Conservation (phyloP, 345 rosid genomes). For the Brassica carinata region DNA sequence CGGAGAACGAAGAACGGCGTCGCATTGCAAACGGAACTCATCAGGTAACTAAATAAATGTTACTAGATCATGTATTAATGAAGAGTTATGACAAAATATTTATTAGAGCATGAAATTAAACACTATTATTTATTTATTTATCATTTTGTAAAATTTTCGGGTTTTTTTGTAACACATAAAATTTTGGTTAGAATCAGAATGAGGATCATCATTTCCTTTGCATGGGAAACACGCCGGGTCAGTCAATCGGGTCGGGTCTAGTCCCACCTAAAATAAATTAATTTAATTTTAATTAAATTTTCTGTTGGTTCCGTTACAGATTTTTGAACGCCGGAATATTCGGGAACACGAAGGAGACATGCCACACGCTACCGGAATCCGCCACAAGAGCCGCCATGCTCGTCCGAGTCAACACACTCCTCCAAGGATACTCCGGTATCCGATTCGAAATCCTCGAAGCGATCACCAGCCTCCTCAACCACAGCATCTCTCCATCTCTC, state of each 20-base stretch:
- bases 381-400: constrained; percentile 81
- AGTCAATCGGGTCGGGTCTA: neutral
- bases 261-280: neutral
- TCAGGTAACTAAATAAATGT: constrained; percentile 45
- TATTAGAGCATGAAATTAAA: neutral
- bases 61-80: neutral
- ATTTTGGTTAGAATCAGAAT: neutral
- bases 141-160: too few species aligned
- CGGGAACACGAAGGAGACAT: constrained; percentile 55
- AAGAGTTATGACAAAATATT: neutral
- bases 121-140: neutral
- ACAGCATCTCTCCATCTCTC: constrained; percentile 63
- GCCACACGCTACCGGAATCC: constrained; percentile 58
- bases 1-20: constrained; percentile 69
- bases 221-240: neutral
- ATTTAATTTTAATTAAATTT: neutral
- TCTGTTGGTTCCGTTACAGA: constrained; percentile 36
- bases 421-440: constrained; percentile 76
- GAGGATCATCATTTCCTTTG: neutral
- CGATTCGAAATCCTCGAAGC: constrained; percentile 75
- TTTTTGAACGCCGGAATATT: constrained; percentile 74
- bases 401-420: constrained; percentile 70
- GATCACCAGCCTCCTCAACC: constrained; percentile 58
- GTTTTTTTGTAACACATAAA: too few species aligned
- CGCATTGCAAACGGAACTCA: constrained; percentile 69